phyloP scores from a whole-genome alignment of 2,329 filamentous ascomycete species.

The Xylariomycetidae sp. region DNA sequence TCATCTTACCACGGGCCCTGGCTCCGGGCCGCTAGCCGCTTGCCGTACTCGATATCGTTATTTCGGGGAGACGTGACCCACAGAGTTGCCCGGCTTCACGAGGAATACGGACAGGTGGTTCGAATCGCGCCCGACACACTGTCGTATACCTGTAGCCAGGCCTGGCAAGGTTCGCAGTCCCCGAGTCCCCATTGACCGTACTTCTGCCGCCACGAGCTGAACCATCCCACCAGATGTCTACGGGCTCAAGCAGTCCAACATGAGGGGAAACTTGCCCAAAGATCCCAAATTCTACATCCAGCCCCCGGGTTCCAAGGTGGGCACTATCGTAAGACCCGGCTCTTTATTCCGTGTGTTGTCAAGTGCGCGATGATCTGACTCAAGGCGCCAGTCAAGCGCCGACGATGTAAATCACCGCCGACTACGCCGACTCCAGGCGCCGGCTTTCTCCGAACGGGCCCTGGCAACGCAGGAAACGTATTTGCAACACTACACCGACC shows the following conservation, averaged over 20 bases:
- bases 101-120: slow-evolving; percentile 6
- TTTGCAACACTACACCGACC: slow-evolving; percentile 1
- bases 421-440: slow-evolving; percentile 7
- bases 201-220: not conserved
- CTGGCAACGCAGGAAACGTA: slow-evolving; percentile 7
- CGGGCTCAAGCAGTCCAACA: slow-evolving; percentile 1
- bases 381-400: slow-evolving; percentile 3
- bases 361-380: not conserved
- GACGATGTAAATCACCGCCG: slow-evolving; percentile 8
- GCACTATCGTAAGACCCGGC: slow-evolving; percentile 3
- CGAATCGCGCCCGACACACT: slow-evolving; percentile 3
- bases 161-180: slow-evolving; percentile 1
- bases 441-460: slow-evolving; percentile 11
- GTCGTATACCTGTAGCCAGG: slow-evolving; percentile 3
- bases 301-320: not conserved
- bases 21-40: slow-evolving; percentile 1
- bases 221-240: slow-evolving; percentile 6
- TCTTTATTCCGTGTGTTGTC: not conserved
- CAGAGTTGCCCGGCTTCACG: slow-evolving; percentile 1
- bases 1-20: slow-evolving; percentile 2
- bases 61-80: slow-evolving; percentile 1
- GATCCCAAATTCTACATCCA: slow-evolving; percentile 4
- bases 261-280: slow-evolving; percentile 6
- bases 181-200: too few species aligned
- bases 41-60: slow-evolving; percentile 3